phyloP scores from a whole-genome alignment of 1,284 basidiomycete species.

The Athelia sp. region DNA sequence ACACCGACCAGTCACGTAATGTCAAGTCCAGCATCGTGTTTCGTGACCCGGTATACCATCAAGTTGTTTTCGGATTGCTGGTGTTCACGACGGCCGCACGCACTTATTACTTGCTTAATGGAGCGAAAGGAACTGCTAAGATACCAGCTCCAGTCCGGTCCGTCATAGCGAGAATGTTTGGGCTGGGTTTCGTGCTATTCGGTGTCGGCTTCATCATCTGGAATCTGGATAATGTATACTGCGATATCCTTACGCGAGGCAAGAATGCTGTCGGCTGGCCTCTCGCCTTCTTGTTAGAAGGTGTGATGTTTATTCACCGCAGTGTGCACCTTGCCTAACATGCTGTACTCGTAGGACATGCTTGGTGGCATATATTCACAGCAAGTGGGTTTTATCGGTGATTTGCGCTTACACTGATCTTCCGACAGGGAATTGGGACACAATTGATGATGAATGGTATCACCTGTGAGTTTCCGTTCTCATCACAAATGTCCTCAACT shows the following conservation, averaged over 20 bases:
- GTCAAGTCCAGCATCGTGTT: conserved; percentile 37
- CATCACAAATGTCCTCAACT: conserved; percentile 3
- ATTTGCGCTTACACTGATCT: conserved; percentile 3
- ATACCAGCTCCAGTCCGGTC: conserved; percentile 40
- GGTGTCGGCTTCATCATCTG: conserved; percentile 57
- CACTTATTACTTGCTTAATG: conserved; percentile 43
- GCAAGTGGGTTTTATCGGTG: conserved; percentile 25
- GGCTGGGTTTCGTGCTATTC: conserved; percentile 44
- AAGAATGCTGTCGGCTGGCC: conserved; percentile 59
- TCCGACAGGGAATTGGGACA: conserved; percentile 44
- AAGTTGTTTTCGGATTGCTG: conserved; percentile 53
- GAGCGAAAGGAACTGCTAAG: conserved; percentile 31
- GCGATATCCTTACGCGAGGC: conserved; percentile 46
- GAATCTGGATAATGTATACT: conserved; percentile 72
- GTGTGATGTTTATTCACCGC: conserved; percentile 21
- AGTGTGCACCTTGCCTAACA: neutral
- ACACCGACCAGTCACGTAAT: conserved; percentile 1
- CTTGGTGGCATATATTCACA: conserved; percentile 72
- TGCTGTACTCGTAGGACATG: conserved; percentile 37
- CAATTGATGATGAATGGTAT: conserved; percentile 59
- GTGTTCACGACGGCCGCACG: conserved; percentile 42
- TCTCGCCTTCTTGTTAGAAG: conserved; percentile 59
- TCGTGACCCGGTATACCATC: conserved; percentile 66
- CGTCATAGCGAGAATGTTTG: conserved; percentile 37
- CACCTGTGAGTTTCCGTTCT: conserved; percentile 42